Evolutionary conservation across 2,329 filamentous ascomycete species (phyloP).

Genomic region (Trichoderma lentiforme): DNA sequence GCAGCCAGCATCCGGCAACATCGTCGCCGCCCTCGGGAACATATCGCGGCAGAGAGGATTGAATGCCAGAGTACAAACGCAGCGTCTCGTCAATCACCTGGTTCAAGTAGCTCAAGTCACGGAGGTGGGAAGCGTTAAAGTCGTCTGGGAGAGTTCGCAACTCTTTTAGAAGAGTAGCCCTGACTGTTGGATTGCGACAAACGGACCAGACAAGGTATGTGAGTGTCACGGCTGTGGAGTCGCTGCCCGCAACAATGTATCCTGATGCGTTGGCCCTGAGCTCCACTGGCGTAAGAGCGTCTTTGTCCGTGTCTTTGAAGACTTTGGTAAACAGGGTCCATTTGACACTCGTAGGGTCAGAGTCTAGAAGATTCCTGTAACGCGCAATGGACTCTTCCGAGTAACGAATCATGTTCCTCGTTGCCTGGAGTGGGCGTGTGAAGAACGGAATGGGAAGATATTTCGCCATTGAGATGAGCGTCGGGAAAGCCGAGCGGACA

Average conservation of each 20-base stretch:
- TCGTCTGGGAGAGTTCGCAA: slow-evolving; percentile 31
- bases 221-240: slow-evolving; percentile 49
- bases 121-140: neutral
- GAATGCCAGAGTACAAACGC: slow-evolving; percentile 7
- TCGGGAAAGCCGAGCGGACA: slow-evolving; percentile 27
- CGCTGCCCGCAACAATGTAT: slow-evolving; percentile 50
- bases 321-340: slow-evolving; percentile 39
- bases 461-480: neutral
- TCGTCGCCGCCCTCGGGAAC: neutral
- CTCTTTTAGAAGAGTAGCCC: slow-evolving; percentile 33
- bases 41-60: neutral
- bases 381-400: slow-evolving; percentile 29
- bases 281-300: slow-evolving; percentile 30
- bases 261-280: slow-evolving; percentile 38
- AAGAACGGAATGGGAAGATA: neutral
- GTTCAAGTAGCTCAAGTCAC: neutral
- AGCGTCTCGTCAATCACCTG: slow-evolving; percentile 8
- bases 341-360: slow-evolving; percentile 22
- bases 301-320: slow-evolving; percentile 34
- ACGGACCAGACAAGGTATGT: slow-evolving; percentile 47
- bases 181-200: slow-evolving; percentile 30
- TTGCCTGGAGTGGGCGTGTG: neutral
- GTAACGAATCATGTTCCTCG: slow-evolving; percentile 28
- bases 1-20: neutral
- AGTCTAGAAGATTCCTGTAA: slow-evolving; percentile 26